Evolutionary conservation across 495 filamentous ascomycete species (phyloP).

Genomic region (Chlorociboria aeruginascens): DNA sequence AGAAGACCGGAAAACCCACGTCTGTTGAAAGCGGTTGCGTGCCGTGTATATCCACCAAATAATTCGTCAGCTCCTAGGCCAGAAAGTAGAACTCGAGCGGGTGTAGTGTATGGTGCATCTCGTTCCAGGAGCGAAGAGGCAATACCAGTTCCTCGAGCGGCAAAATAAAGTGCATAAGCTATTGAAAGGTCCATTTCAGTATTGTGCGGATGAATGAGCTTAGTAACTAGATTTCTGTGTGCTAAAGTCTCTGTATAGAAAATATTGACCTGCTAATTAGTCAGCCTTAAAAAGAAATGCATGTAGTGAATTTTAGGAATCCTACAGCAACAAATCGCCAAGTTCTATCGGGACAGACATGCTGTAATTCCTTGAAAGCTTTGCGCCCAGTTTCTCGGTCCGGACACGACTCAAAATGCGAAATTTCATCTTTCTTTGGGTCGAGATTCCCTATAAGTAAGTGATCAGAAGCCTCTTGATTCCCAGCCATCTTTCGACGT

Average conservation of each 20-base stretch:
- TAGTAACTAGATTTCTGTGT: constrained; percentile 56
- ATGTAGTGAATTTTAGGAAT: not conserved
- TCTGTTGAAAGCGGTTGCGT: constrained; percentile 61
- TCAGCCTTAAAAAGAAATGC: not conserved
- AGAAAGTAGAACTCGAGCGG: constrained; percentile 75
- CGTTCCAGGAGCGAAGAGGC: constrained; percentile 14
- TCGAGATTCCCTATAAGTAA: no score
- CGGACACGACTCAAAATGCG: constrained; percentile 68
- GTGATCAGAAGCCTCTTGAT: not conserved
- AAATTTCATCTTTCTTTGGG: not conserved
- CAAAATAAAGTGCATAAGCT: constrained; percentile 83
- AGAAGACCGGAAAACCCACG: constrained; percentile 58
- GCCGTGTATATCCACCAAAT: constrained; percentile 84
- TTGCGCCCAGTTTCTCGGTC: constrained; percentile 77
- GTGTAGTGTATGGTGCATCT: constrained; percentile 43
- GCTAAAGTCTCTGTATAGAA: constrained; percentile 62
- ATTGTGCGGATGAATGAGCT: constrained; percentile 81
- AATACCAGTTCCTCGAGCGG: constrained; percentile 62
- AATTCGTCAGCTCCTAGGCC: constrained; percentile 94
- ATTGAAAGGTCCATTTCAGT: constrained; percentile 99
- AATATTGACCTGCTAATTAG: constrained; percentile 52
- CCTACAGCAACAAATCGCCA: constrained; percentile 69
- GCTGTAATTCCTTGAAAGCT: constrained; percentile 60
- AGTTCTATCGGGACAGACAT: constrained; percentile 54
- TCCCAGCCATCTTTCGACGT: not conserved